Evolutionary conservation across 495 filamentous ascomycete species (phyloP).

Genomic region (Lasiosphaeris hirsuta): DNA sequence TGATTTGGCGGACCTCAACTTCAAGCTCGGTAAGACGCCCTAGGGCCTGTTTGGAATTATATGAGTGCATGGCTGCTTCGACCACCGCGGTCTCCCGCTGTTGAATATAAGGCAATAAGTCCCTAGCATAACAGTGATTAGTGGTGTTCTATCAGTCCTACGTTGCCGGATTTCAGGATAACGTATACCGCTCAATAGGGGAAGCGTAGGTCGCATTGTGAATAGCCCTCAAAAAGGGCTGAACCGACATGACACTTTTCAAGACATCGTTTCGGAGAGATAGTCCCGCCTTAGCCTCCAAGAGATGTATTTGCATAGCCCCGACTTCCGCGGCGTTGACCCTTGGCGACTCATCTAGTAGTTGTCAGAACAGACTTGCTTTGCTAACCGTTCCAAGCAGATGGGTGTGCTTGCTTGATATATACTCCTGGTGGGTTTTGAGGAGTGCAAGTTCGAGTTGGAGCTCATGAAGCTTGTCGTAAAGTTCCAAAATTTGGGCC

Average conservation of each 20-base stretch:
- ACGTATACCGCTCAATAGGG: constrained; percentile 61
- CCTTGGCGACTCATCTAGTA: neutral
- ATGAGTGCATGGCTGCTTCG: constrained; percentile 53
- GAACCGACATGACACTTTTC: constrained; percentile 61
- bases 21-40: constrained; percentile 53
- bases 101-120: constrained; percentile 60
- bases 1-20: constrained; percentile 51
- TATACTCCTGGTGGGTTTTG: constrained; percentile 41
- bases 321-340: constrained; percentile 35
- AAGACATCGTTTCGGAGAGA: constrained; percentile 63
- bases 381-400: neutral
- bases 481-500: constrained; percentile 59
- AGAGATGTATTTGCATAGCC: constrained; percentile 59
- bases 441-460: constrained; percentile 66
- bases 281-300: constrained; percentile 67
- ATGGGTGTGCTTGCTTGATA: constrained; percentile 5
- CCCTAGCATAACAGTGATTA: constrained; percentile 41
- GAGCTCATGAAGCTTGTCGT: constrained; percentile 66
- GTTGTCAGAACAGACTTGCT: neutral
- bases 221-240: constrained; percentile 73
- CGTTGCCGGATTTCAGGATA: constrained; percentile 2
- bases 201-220: constrained; percentile 64
- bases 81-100: constrained; percentile 64
- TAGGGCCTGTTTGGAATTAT: constrained; percentile 45
- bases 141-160: neutral